Base-by-base conservation (phyloP, 2,329 filamentous ascomycete species). In the Trichoderma cornu-damae region DNA sequence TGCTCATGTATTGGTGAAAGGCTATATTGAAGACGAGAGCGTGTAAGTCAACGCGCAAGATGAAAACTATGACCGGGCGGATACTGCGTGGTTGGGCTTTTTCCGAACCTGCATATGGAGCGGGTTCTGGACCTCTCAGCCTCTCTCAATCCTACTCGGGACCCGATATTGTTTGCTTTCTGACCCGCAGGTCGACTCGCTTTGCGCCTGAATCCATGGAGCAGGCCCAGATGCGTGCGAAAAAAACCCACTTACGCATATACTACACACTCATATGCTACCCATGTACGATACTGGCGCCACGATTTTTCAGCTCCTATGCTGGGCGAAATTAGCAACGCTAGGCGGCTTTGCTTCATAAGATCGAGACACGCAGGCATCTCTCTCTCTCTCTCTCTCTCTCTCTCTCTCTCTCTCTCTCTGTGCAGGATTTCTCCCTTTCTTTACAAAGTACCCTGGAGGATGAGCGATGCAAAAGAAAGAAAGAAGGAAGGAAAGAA, bases 61-160 rank as follows among this genome's bases (percentile, higher is more conserved):
- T 30, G 18, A 28, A 28, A 46, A 18, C 16, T 2, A 22, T 32
- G 42, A 47, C 24, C 38, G 40, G 11, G 16, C 12, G n/a, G 32
- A n/a, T n/a, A 18, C 9, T n/a, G 14, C 9, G 20, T 14, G 12
- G 12, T 37, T 24, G 22, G 32, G 16, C 24, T 3, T 14, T n/a
- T 55, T 43, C 16, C 49, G 49, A 42, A 18, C 26, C 18, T 42
- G 37, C 42, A 46, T 44, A 24, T 35, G 24, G 24, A 35, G 20
- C 35, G 34, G 28, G 42, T 55, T 55, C 52, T 47, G 35, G 52
- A 38, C 24, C 50, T 53, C 50, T 37, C 42, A 46, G 38, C 30
- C 30, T 43, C 40, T 28, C 20, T 22, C 51, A 35, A 54, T 35
- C 51, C 51, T 37, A 34, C 49, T 43, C 49, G 30, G 49, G 6